These are phyloP conservation scores for Colletotrichum camelliae DNA, from an alignment of 2,329 filamentous ascomycete genomes.

Conservation along the genomic window DNA sequence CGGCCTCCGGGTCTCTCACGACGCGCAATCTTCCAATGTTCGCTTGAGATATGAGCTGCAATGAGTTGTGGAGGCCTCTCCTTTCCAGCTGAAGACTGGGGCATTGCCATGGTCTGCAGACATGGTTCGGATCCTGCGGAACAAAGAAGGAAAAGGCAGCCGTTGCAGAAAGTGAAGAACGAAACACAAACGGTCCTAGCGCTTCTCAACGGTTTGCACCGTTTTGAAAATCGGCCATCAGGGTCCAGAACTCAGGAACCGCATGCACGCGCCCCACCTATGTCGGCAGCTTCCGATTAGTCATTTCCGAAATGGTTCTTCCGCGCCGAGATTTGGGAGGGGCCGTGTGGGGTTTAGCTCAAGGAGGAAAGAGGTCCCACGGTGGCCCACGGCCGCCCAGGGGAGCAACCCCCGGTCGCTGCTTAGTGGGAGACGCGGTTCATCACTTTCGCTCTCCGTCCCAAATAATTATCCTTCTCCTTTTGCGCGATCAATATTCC, in stretches of 20 bases:
- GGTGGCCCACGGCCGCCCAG: not conserved
- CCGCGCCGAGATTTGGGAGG: slow-evolving; percentile 12
- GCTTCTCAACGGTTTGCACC: not conserved
- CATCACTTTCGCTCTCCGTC: not conserved
- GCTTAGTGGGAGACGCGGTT: slow-evolving; percentile 12
- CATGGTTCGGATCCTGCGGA: not conserved
- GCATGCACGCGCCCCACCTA: not conserved
- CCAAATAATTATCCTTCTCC: slow-evolving; percentile 11
- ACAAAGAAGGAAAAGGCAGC: not conserved
- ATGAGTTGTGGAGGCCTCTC: not conserved
- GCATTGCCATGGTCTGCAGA: not conserved
- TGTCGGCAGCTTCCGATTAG: not conserved
- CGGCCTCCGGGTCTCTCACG: slow-evolving; percentile 20
- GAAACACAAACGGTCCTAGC: not conserved
- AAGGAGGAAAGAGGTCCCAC: slow-evolving; percentile 9
- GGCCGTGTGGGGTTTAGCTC: slow-evolving; percentile 7
- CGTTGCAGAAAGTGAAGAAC: not conserved
- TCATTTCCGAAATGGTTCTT: not conserved
- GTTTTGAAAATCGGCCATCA: not conserved
- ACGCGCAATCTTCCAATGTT: not conserved
- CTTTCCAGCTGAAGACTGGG: not conserved
- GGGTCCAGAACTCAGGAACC: not conserved
- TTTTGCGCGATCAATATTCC: slow-evolving; percentile 8
- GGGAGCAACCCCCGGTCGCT: slow-evolving; percentile 1
- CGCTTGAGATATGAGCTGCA: slow-evolving; percentile 3